These are phyloP conservation scores for Agapanthus africanus DNA, from an alignment of 106 monocot species.

Conservation along the genomic window DNA sequence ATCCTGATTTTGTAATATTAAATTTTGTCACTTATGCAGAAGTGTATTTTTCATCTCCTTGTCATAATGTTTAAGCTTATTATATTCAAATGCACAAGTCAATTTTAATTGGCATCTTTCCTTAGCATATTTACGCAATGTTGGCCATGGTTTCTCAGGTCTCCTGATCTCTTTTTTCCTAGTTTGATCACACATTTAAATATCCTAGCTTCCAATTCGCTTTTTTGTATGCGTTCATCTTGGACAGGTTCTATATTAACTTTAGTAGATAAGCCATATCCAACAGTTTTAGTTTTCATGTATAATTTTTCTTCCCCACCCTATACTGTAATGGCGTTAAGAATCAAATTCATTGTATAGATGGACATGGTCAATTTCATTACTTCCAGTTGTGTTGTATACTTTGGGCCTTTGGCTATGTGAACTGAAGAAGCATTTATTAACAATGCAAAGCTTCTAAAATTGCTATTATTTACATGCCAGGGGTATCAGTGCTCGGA, in stretches of 20 bases:
- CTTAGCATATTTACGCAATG: too few relatives aligned
- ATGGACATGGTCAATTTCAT: neutral
- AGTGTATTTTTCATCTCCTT: too few relatives aligned
- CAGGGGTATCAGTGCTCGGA: conserved; percentile 63
- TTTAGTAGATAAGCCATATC: neutral
- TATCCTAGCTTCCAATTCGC: neutral
- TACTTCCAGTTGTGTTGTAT: neutral
- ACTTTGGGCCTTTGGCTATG: neutral
- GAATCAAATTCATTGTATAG: neutral
- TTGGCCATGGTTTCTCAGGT: neutral
- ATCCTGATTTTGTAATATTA: too few relatives aligned
- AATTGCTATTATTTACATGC: neutral
- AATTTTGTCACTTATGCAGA: too few relatives aligned
- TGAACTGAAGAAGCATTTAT: neutral
- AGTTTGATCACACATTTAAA: neutral
- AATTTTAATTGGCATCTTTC: too few relatives aligned
- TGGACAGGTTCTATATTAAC: neutral
- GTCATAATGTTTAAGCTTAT: too few relatives aligned
- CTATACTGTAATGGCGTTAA: neutral
- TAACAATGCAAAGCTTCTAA: neutral
- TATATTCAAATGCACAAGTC: too few relatives aligned
- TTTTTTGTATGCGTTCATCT: neutral
- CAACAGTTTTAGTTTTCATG: neutral
- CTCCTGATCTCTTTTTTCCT: neutral
- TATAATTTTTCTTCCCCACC: neutral